Evolutionary conservation across 352 stramenopile species (phyloP).

Genomic region (Phytophthora citricola): DNA sequence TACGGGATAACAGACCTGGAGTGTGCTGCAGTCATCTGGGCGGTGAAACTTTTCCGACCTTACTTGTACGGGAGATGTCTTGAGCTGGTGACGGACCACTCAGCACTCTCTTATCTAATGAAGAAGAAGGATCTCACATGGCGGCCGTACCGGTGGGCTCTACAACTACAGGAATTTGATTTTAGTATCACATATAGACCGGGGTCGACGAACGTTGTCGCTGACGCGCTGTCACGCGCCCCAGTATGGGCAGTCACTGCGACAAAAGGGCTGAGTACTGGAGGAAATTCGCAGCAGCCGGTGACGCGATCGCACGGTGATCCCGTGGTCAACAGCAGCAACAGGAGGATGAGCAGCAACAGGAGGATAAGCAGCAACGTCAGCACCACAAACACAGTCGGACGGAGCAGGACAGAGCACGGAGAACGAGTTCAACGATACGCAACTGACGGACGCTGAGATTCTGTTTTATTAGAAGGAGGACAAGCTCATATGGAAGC

Average conservation of each 20-base stretch:
- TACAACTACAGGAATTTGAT: slow-evolving; percentile 12
- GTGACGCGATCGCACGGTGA: too few relatives aligned
- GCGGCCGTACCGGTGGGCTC: background rate
- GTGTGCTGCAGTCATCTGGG: slow-evolving; percentile 17
- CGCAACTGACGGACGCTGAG: too few relatives aligned
- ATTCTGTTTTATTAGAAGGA: too few relatives aligned
- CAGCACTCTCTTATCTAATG: background rate
- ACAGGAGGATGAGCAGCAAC: too few relatives aligned
- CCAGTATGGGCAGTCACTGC: background rate
- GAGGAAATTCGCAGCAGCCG: too few relatives aligned
- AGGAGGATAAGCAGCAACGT: too few relatives aligned
- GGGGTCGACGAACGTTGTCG: slow-evolving; percentile 19
- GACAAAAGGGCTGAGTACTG: too few relatives aligned
- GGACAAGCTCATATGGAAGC: background rate
- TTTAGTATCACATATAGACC: slow-evolving; percentile 10
- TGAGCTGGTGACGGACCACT: slow-evolving; percentile 1
- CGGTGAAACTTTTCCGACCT: background rate
- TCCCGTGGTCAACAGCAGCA: too few relatives aligned
- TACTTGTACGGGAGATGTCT: slow-evolving; percentile 2
- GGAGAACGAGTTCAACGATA: too few relatives aligned
- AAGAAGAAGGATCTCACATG: background rate
- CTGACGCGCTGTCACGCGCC: slow-evolving; percentile 27
- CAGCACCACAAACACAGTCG: too few relatives aligned
- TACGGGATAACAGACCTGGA: slow-evolving; percentile 37
- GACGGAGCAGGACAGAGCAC: too few relatives aligned